Percentiles rank a stretch among this genome's conserved stretches.
These are phyloP conservation scores for Withania somnifera DNA, from an alignment of 305 asterid species.

Conservation along the genomic window DNA sequence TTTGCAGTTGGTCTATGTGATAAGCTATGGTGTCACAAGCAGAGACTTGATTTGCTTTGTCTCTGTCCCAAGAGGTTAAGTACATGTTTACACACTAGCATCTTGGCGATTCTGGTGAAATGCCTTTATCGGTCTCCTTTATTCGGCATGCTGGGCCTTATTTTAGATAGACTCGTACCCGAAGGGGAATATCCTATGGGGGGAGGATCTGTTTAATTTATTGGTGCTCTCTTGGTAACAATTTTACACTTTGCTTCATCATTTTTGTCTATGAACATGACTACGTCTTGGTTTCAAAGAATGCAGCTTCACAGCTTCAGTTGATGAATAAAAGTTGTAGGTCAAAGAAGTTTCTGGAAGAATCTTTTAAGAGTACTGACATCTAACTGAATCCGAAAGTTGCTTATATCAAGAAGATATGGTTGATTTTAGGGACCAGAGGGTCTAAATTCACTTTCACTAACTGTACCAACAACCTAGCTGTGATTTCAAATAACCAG, in stretches of 20 bases:
- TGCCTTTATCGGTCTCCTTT: neutral
- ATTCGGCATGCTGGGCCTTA: neutral
- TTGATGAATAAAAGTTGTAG: neutral
- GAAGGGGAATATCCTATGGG: neutral
- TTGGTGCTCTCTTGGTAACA: neutral
- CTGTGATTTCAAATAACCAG: neutral
- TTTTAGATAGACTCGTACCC: neutral
- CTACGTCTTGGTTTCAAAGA: neutral
- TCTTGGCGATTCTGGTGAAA: neutral
- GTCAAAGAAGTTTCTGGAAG: neutral
- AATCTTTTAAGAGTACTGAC: neutral
- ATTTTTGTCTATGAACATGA: neutral
- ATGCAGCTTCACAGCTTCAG: neutral
- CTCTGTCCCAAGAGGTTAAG: neutral
- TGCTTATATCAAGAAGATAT: neutral
- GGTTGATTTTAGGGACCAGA: neutral
- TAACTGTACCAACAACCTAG: neutral
- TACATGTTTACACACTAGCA: neutral
- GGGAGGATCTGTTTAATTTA: neutral
- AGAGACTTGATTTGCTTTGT: neutral
- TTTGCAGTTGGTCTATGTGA: neutral
- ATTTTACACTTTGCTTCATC: neutral
- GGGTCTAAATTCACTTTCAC: neutral
- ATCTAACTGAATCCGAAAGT: neutral
- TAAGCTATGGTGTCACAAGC: neutral